Evolutionary conservation across 768 basidiomycete genomes (phyloP).

Genomic region (Termitomyces sp.): DNA sequence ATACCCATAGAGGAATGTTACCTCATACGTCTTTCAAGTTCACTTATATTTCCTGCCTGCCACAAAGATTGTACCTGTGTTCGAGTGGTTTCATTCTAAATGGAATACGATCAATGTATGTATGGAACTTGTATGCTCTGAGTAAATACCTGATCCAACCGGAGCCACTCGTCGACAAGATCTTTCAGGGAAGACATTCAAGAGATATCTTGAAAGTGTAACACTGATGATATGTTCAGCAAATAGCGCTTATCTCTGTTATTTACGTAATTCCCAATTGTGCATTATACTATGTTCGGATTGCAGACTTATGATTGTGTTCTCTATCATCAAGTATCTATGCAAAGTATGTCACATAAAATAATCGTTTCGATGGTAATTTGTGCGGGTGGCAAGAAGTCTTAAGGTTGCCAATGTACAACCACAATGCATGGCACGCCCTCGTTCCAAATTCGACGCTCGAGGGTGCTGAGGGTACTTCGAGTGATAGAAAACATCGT

Average conservation of each 20-base stretch:
- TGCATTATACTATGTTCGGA: no score
- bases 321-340: conserved; percentile 13
- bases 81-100: conserved; percentile 49
- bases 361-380: background rate
- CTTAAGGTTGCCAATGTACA: background rate
- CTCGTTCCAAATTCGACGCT: background rate
- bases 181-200: conserved; percentile 29
- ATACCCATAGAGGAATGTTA: conserved; percentile 17
- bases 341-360: conserved; percentile 15
- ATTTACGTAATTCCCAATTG: no score
- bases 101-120: background rate
- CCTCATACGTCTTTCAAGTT: conserved; percentile 60
- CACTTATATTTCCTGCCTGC: conserved; percentile 36
- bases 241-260: no score
- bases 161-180: conserved; percentile 37
- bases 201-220: background rate
- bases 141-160: conserved; percentile 31
- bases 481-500: background rate
- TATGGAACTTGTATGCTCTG: background rate
- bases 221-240: background rate
- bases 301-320: background rate
- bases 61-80: conserved; percentile 47
- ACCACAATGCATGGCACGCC: background rate
- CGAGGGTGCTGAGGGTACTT: background rate
- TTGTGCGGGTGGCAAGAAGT: background rate